These are phyloP conservation scores for Adansonia grandidieri DNA, from an alignment of 441 rosid species.

Conservation along the genomic window DNA sequence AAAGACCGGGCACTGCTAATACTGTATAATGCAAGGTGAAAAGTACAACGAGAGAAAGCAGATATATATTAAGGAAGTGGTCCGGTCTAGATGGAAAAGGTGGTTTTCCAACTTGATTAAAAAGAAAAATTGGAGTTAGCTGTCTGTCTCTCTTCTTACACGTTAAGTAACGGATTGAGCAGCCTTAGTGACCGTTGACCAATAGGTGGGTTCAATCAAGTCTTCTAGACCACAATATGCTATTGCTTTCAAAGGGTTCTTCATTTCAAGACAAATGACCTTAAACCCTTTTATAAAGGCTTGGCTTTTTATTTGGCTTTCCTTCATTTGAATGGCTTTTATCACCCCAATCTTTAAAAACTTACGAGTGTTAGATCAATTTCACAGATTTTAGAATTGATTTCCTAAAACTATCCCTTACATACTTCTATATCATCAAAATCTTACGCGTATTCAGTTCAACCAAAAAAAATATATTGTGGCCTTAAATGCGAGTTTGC, in stretches of 20 bases:
- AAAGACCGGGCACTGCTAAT: neutral
- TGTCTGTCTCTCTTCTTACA: neutral
- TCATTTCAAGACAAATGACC: no score
- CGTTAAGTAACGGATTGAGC: slow-evolving; percentile 4
- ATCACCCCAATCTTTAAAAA: neutral
- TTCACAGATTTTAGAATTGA: neutral
- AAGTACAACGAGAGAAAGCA: no score
- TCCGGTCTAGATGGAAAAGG: no score
- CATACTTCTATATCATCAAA: no score
- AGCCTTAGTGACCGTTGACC: slow-evolving; percentile 7
- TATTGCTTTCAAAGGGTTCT: no score
- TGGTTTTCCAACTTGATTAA: neutral
- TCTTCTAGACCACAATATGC: neutral
- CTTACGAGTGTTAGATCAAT: neutral
- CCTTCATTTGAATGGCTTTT: neutral
- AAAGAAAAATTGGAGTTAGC: neutral
- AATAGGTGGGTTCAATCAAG: neutral
- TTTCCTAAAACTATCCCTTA: neutral
- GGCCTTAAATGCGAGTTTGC: no score
- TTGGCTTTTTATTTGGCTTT: neutral
- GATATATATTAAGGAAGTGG: no score
- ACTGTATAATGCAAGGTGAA: no score
- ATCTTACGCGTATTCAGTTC: no score
- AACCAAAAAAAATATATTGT: no score
- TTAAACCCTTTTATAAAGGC: neutral